Conservation (phyloP, 2,329 filamentous ascomycete species). For the Epicoccum nigrum region DNA sequence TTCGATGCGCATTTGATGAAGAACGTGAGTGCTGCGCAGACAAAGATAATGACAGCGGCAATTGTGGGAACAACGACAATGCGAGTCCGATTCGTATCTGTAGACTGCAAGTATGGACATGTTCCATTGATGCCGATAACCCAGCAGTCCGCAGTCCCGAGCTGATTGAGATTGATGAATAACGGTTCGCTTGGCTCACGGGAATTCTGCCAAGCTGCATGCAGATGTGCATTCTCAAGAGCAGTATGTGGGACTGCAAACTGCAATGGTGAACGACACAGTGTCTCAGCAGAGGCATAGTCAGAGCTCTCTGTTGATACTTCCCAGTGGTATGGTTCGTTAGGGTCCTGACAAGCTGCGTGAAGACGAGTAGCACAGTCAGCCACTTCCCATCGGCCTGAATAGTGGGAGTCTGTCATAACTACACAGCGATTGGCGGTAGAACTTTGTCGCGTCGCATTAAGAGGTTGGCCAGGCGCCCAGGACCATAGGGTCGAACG, state of each 20-base stretch:
- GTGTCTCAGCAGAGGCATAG: conserved; percentile 52
- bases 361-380: conserved; percentile 60
- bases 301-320: conserved; percentile 53
- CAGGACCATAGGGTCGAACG: conserved; percentile 65
- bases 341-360: conserved; percentile 62
- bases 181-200: conserved; percentile 38
- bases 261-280: conserved; percentile 56
- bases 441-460: conserved; percentile 46
- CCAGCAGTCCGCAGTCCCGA: conserved; percentile 66
- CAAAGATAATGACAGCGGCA: conserved; percentile 66
- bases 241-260: conserved; percentile 67
- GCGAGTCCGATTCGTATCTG: conserved; percentile 51
- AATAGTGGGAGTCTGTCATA: conserved; percentile 52
- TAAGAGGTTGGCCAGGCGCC: conserved; percentile 62
- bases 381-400: conserved; percentile 63
- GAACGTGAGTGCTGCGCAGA: conserved; percentile 65
- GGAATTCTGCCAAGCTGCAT: conserved; percentile 32
- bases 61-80: conserved; percentile 66
- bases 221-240: conserved; percentile 67
- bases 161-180: conserved; percentile 67
- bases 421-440: conserved; percentile 60
- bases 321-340: conserved; percentile 64
- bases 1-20: conserved; percentile 71
- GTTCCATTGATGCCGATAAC: conserved; percentile 59
- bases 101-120: conserved; percentile 63